These are phyloP conservation scores for Trichomonascaceae sp. DNA, from an alignment of 1,139 yeast species.

Conservation along the genomic window DNA sequence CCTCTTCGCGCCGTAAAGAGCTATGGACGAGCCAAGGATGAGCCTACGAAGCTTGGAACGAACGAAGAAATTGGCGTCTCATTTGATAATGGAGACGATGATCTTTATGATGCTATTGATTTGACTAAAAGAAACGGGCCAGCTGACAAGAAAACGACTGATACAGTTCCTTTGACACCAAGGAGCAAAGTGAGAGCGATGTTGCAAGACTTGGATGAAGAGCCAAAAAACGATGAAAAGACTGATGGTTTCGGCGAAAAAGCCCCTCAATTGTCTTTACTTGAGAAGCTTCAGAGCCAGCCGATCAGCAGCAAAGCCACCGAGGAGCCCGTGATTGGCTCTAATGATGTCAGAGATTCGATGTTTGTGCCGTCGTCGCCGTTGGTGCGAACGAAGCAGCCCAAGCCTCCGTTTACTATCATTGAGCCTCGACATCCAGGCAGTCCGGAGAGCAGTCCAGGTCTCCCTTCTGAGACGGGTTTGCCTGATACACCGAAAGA, in stretches of 20 bases:
- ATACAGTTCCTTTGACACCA: conserved; percentile 1
- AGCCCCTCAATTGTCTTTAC: background rate
- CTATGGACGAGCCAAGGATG: background rate
- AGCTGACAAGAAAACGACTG: background rate
- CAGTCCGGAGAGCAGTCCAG: background rate
- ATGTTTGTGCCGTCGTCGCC: conserved; percentile 5
- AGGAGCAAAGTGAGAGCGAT: conserved; percentile 5
- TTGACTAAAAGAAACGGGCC: background rate
- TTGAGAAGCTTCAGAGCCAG: background rate
- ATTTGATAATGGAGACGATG: background rate
- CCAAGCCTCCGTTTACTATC: background rate
- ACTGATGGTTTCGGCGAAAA: background rate
- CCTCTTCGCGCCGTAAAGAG: background rate
- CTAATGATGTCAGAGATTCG: background rate
- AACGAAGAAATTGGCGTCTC: background rate
- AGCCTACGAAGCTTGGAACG: background rate
- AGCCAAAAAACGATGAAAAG: background rate
- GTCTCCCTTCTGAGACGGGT: background rate
- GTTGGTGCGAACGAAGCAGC: background rate
- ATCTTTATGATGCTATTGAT: background rate
- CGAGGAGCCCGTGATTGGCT: background rate
- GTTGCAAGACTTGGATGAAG: background rate
- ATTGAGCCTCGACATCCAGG: background rate
- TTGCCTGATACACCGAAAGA: background rate
- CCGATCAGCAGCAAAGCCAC: background rate